Evolutionary conservation across 2,329 filamentous ascomycete genomes (phyloP).

Genomic region (Xylariaceae sp.): DNA sequence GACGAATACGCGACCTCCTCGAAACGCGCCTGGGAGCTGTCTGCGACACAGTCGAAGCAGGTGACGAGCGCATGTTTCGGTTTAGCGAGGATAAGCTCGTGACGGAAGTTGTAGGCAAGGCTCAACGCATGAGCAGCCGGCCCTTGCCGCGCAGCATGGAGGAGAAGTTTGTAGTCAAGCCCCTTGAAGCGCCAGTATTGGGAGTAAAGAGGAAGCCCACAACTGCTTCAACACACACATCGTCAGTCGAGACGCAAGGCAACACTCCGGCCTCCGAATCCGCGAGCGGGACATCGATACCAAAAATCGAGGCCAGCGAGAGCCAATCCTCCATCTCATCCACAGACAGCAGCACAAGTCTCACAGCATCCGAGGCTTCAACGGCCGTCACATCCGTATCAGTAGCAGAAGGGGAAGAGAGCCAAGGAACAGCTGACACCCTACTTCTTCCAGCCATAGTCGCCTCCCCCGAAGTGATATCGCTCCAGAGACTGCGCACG

Average conservation of each 20-base stretch:
- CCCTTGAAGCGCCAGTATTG: conserved; percentile 77
- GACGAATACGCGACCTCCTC: conserved; percentile 57
- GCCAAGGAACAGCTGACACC: conserved; percentile 21
- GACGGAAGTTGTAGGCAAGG: conserved; percentile 71
- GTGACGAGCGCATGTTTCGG: conserved; percentile 85
- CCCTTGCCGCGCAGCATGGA: conserved; percentile 83
- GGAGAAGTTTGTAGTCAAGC: conserved; percentile 79
- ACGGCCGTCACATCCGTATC: conserved; percentile 55
- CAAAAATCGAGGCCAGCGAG: conserved; percentile 45
- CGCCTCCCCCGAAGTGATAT: conserved; percentile 56
- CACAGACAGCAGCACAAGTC: conserved; percentile 44
- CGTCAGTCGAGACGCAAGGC: conserved; percentile 23
- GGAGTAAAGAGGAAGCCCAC: conserved; percentile 66
- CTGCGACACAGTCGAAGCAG: conserved; percentile 84
- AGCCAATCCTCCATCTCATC: conserved; percentile 52
- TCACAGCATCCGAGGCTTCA: conserved; percentile 50
- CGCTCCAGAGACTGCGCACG: conserved; percentile 69
- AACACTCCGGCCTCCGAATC: conserved; percentile 28
- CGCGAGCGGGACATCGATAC: conserved; percentile 35
- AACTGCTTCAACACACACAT: conserved; percentile 14
- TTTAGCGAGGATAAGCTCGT: conserved; percentile 76
- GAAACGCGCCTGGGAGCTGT: conserved; percentile 71
- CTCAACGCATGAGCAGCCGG: conserved; percentile 67
- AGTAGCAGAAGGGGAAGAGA: conserved; percentile 20
- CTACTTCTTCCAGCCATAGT: conserved; percentile 52